phyloP scores from a whole-genome alignment of 164 flowering plant species.

The Annona cherimola region DNA sequence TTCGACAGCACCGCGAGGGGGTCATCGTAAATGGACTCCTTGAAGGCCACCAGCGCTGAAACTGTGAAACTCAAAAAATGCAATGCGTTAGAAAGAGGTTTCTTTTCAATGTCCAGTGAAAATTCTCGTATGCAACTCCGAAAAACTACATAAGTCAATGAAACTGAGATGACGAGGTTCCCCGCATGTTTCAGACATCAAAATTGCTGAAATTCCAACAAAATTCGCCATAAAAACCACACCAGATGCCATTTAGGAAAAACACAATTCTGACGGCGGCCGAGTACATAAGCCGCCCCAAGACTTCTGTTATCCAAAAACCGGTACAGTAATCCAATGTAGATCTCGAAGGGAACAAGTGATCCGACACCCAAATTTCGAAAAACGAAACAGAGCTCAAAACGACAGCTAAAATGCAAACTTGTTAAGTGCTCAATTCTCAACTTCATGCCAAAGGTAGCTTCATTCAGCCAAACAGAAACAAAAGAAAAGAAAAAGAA shows the following conservation, averaged over 20 bases:
- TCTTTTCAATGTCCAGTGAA: not conserved
- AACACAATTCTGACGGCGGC: not conserved
- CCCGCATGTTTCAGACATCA: no score
- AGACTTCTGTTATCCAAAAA: not conserved
- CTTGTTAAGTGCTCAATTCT: not conserved
- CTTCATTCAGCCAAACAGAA: not conserved
- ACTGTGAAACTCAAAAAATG: slow-evolving; percentile 30
- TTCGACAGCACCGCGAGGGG: slow-evolving; percentile 51
- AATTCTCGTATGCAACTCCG: not conserved
- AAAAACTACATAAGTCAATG: not conserved
- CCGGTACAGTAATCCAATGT: not conserved
- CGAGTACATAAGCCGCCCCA: not conserved
- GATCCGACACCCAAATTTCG: not conserved
- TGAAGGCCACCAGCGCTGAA: slow-evolving; percentile 52
- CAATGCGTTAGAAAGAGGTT: not conserved
- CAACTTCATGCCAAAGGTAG: not conserved
- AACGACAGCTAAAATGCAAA: not conserved
- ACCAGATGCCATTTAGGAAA: not conserved
- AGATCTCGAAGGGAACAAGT: not conserved
- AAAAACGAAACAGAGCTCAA: not conserved
- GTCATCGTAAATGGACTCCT: slow-evolving; percentile 71
- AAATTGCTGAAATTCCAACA: not conserved
- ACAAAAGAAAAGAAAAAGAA: no score
- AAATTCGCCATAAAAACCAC: not conserved
- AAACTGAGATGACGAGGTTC: not conserved